Evolutionary conservation across 2,329 filamentous ascomycete species (phyloP), one percentile per base, ranked within the genome.

Genomic region (Nothomitra cinnamomea): DNA sequence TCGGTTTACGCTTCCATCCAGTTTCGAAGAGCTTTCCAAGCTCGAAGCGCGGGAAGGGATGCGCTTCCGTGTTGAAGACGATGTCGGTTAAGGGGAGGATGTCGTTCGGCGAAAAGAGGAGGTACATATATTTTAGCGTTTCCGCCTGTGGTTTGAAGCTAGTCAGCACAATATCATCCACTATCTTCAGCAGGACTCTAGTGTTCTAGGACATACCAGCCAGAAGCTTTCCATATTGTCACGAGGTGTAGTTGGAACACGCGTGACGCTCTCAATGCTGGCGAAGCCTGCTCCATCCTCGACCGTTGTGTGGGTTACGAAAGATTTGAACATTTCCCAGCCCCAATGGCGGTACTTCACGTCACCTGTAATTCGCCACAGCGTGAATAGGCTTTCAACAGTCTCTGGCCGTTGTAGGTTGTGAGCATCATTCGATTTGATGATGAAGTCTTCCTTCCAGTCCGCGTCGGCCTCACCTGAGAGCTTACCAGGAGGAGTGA

Each of bases 211-310:
- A 69, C 83, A 70, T 70, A 87, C 84, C 73, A 98, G 78, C 92
- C 92, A 98, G 70, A 96, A 96, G 65, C 87, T 94, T 70, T 98
- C 92, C 90, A 98, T 95, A 61, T 96, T 96, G 67, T 98, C 90
- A 56, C 80, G 75, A 47, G 73, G 71, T 13, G 72, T 66, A 0
- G 87, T 80, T 19, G 89, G 88, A 8, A 92, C 68, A 3, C 69
- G 68, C 59, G 83, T 81, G 24, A 88, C 89, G 63, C 94, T 79
- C 17, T 75, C 75, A 57, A 96, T 72, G 59, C 84, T 89, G 1
- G 86, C 87, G 64, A 94, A 96, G 0, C 88, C 88, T 40, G 81
- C 81, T 38, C 80, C 80, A 40, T 89, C 83, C 43, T 79, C 74
- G 1, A 95, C 83, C 5, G 84, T 79, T 0, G 87, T 94, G 67